A percentile compares a stretch with the other conserved stretches of the same genome.
These are phyloP conservation scores for Cadophora gregata DNA, from an alignment of 2,329 filamentous ascomycete species.

Conservation along the genomic window DNA sequence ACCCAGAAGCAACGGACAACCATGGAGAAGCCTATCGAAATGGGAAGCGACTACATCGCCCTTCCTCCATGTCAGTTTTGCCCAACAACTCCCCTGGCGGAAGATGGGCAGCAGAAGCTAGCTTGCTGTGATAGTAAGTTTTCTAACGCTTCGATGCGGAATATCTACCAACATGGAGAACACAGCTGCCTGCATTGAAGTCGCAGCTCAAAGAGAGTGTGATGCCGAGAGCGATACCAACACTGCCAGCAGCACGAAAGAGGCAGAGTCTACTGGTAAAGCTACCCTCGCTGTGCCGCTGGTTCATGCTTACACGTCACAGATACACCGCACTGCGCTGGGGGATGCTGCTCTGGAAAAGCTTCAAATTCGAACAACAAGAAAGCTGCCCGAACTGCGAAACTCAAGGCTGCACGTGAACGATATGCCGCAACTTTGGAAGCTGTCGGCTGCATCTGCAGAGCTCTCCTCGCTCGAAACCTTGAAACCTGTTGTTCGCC, in stretches of 20 bases:
- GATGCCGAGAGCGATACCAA: constrained; percentile 5
- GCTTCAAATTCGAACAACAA: not conserved
- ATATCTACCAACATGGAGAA: no score
- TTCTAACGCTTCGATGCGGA: not conserved
- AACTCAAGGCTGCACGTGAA: constrained; percentile 8
- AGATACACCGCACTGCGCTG: not conserved
- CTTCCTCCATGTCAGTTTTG: constrained; percentile 10
- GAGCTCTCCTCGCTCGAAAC: constrained; percentile 12
- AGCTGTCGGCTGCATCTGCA: constrained; percentile 14
- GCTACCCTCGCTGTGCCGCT: no score
- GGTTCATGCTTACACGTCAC: not conserved
- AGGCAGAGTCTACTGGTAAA: no score
- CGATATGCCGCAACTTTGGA: constrained; percentile 11
- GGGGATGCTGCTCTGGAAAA: not conserved
- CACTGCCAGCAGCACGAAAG: not conserved
- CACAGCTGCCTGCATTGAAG: constrained; percentile 9
- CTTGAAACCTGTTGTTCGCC: constrained; percentile 10
- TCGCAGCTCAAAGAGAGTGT: constrained; percentile 10
- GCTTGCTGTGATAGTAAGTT: constrained; percentile 12
- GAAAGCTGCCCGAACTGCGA: not conserved
- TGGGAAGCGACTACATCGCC: not conserved
- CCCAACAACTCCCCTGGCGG: constrained; percentile 1
- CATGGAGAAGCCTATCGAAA: not conserved
- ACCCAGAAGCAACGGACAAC: not conserved
- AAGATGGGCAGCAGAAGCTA: not conserved